phyloP scores from a whole-genome alignment of 2,329 filamentous ascomycete genomes.

The Colletotrichum liriopes region DNA sequence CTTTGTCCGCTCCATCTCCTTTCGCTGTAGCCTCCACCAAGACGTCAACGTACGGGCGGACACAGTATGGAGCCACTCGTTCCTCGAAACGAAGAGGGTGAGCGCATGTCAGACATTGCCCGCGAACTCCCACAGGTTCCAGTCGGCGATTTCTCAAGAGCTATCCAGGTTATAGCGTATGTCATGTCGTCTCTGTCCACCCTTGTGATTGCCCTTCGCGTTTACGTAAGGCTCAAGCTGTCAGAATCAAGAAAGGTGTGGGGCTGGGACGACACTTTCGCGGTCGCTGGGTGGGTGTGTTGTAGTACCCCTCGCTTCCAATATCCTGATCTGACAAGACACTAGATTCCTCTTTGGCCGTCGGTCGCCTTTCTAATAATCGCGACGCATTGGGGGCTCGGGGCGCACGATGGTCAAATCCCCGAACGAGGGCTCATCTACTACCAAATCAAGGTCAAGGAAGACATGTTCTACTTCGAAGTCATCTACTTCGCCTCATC shows the following conservation, averaged over 20 bases:
- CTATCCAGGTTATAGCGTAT: too few relatives aligned
- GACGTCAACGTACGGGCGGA: not conserved
- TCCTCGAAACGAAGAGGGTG: too few relatives aligned
- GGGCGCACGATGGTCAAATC: slow-evolving; percentile 38
- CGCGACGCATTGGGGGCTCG: slow-evolving; percentile 34
- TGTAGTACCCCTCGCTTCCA: not conserved
- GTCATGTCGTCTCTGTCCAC: not conserved
- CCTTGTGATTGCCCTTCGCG: too few relatives aligned
- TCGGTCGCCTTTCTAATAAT: slow-evolving; percentile 21
- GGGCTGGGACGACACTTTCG: too few relatives aligned
- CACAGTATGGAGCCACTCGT: not conserved
- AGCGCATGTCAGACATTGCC: too few relatives aligned
- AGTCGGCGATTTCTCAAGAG: not conserved
- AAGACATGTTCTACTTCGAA: slow-evolving; percentile 40
- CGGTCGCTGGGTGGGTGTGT: not conserved
- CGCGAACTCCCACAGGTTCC: slow-evolving; percentile 6
- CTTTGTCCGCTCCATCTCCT: not conserved
- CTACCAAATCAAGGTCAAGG: slow-evolving; percentile 32
- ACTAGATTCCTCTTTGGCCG: not conserved
- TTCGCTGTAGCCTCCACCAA: not conserved
- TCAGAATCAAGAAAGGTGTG: not conserved
- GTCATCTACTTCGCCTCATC: not conserved
- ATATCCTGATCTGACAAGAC: not conserved
- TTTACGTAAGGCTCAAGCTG: too few relatives aligned
- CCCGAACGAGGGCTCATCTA: slow-evolving; percentile 34